Evolutionary conservation across 306 rosid species (phyloP).

Genomic region (Sophora flavescens): DNA sequence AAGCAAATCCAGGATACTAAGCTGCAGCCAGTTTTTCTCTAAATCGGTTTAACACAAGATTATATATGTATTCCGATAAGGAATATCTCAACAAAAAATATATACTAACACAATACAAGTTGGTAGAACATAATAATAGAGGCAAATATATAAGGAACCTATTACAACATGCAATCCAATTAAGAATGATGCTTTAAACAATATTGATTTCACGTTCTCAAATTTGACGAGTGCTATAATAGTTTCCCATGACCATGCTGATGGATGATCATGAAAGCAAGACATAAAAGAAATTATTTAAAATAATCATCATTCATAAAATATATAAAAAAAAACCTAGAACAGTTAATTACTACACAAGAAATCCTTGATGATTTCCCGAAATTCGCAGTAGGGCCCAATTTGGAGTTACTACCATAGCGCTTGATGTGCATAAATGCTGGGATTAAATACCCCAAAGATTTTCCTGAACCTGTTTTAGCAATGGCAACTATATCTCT

Average conservation of each 20-base stretch:
- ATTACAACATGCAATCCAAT: slow-evolving; percentile 21
- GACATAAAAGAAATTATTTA: background rate
- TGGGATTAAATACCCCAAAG: slow-evolving; percentile 94
- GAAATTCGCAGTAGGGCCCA: slow-evolving; percentile 94
- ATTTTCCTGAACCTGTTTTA: slow-evolving; percentile 98
- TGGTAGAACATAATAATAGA: background rate
- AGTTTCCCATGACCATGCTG: slow-evolving; percentile 16
- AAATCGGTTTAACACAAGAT: slow-evolving; percentile 5
- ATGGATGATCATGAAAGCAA: slow-evolving; percentile 30
- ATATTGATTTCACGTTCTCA: slow-evolving; percentile 18
- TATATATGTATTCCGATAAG: background rate
- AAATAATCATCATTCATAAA: background rate
- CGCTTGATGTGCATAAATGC: slow-evolving; percentile 94
- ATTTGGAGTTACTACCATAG: slow-evolving; percentile 62
- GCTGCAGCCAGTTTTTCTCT: background rate
- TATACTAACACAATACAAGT: background rate
- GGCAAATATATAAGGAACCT: background rate
- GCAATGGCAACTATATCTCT: slow-evolving; percentile 99
- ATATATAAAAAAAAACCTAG: background rate
- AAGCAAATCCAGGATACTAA: background rate
- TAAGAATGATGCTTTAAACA: slow-evolving; percentile 13
- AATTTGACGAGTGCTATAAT: slow-evolving; percentile 8
- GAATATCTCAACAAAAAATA: background rate
- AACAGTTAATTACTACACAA: slow-evolving; percentile 70
- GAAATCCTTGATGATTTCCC: slow-evolving; percentile 85